phyloP scores from a whole-genome alignment of 352 stramenopile genomes.

The Globisporangium cylindrosporum region DNA sequence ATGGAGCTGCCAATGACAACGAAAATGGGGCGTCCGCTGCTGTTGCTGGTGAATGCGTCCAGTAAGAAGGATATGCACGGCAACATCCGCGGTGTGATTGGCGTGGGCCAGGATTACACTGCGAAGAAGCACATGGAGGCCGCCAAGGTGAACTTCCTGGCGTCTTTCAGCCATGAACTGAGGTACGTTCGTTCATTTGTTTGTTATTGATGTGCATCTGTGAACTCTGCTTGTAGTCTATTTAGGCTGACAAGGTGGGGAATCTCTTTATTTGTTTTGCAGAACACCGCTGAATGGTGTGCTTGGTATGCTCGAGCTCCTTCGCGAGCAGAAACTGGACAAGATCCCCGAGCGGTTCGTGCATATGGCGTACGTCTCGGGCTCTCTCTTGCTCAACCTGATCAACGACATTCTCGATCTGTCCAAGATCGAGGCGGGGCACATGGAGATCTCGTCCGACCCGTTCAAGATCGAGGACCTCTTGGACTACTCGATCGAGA shows the following conservation, averaged over 20 bases:
- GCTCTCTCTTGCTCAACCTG: conserved; percentile 60
- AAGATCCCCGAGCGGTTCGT: conserved; percentile 62
- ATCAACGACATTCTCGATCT: conserved; percentile 89
- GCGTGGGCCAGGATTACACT: conserved; percentile 88
- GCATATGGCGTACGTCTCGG: conserved; percentile 69
- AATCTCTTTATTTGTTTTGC: not conserved
- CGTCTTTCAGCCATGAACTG: conserved; percentile 68
- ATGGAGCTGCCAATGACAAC: conserved; percentile 75
- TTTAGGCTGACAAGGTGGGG: not conserved
- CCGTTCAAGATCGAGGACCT: conserved; percentile 71
- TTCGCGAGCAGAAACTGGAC: conserved; percentile 60
- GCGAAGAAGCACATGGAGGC: conserved; percentile 72
- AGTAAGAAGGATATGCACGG: conserved; percentile 84
- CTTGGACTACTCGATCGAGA: conserved; percentile 77
- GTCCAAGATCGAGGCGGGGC: conserved; percentile 90
- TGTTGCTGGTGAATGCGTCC: conserved; percentile 63
- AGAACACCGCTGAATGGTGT: conserved; percentile 77
- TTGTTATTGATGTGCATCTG: not conserved
- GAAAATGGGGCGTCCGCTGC: conserved; percentile 31
- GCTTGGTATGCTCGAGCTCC: conserved; percentile 71
- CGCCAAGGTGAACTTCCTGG: conserved; percentile 62
- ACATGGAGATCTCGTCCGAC: conserved; percentile 77
- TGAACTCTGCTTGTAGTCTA: not conserved
- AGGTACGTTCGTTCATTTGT: conserved; percentile 11
- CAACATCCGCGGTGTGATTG: conserved; percentile 86